phyloP scores from a whole-genome alignment of 2,329 filamentous ascomycete species.

The Pseudogymnoascus sp. region DNA sequence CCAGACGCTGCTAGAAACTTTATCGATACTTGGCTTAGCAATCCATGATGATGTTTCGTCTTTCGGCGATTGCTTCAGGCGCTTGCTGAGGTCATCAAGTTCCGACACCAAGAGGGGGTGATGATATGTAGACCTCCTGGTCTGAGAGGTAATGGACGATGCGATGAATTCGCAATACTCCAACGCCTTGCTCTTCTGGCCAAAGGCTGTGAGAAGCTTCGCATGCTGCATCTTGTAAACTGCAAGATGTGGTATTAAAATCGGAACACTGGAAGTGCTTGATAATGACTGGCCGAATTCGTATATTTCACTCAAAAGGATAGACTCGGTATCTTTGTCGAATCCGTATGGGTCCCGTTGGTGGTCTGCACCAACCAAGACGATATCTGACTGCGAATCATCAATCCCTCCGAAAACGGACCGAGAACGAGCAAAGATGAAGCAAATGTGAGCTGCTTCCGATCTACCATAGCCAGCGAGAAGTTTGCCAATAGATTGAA shows the following conservation, averaged over 20 bases:
- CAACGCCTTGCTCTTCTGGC: conserved; percentile 72
- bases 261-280: conserved; percentile 42
- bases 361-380: conserved; percentile 80
- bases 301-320: conserved; percentile 93
- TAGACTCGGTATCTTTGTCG: conserved; percentile 70
- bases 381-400: conserved; percentile 68
- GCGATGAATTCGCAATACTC: conserved; percentile 85
- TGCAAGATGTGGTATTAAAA: conserved; percentile 70
- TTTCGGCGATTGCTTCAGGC: conserved; percentile 77
- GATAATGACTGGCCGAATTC: conserved; percentile 79
- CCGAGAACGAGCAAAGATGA: conserved; percentile 68
- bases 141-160: conserved; percentile 67
- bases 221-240: conserved; percentile 90
- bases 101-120: conserved; percentile 63
- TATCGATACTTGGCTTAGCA: conserved; percentile 89
- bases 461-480: conserved; percentile 77
- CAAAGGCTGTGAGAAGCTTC: conserved; percentile 72
- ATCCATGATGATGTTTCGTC: conserved; percentile 83
- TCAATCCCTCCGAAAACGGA: conserved; percentile 75
- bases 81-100: conserved; percentile 75
- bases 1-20: conserved; percentile 84
- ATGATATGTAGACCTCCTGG: conserved; percentile 79
- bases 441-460: conserved; percentile 91
- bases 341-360: conserved; percentile 61
- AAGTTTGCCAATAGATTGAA: conserved; percentile 73